phyloP scores from a whole-genome alignment of 2,329 filamentous ascomycete genomes.

The Thielaviopsis populi region DNA sequence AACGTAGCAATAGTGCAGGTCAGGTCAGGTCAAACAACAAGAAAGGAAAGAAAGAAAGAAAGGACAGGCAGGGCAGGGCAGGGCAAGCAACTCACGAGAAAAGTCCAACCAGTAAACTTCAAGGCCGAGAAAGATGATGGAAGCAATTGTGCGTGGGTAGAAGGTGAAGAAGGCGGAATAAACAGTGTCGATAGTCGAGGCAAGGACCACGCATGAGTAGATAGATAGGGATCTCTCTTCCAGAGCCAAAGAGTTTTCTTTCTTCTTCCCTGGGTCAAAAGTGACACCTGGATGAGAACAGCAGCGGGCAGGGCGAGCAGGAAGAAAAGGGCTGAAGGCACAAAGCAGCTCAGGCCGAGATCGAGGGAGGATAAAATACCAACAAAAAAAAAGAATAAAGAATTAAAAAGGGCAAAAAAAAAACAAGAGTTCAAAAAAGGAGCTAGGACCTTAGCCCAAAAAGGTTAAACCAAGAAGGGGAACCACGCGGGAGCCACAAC shows the following conservation, averaged over 20 bases:
- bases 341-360: neutral
- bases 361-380: neutral
- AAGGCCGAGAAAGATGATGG: neutral
- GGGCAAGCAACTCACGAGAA: neutral
- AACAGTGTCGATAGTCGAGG: neutral
- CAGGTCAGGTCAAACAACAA: neutral
- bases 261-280: neutral
- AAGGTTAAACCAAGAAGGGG: conserved; percentile 2
- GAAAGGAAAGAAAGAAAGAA: no score
- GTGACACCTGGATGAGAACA: neutral
- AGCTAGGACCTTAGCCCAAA: conserved; percentile 1
- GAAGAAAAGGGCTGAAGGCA: neutral
- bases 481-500: neutral
- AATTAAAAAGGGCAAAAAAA: neutral
- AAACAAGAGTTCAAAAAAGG: neutral
- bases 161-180: neutral
- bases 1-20: neutral
- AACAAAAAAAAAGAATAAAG: neutral
- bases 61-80: no score
- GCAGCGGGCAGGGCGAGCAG: neutral
- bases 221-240: neutral
- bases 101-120: neutral
- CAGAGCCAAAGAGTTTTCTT: neutral
- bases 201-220: neutral
- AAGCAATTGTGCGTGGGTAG: neutral